Evolutionary conservation across 2,329 filamentous ascomycete species (phyloP).

Genomic region (Paecilomyces sp.): DNA sequence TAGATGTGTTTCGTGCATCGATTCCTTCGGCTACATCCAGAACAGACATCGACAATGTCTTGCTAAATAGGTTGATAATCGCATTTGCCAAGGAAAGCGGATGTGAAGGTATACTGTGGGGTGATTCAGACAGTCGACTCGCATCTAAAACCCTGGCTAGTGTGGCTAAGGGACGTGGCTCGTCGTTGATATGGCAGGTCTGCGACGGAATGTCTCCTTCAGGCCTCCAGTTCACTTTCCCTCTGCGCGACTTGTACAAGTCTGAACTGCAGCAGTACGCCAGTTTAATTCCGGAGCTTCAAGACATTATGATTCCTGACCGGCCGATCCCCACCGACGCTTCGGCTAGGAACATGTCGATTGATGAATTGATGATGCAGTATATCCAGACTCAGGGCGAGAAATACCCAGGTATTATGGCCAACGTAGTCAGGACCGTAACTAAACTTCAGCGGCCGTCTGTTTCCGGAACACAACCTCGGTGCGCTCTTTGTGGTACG

Average conservation of each 20-base stretch:
- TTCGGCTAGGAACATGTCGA: constrained; percentile 59
- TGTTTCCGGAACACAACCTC: constrained; percentile 20
- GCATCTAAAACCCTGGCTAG: constrained; percentile 80
- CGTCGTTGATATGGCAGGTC: constrained; percentile 72
- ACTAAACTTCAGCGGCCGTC: constrained; percentile 59
- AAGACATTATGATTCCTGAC: constrained; percentile 39
- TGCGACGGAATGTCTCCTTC: constrained; percentile 63
- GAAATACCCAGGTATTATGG: constrained; percentile 83
- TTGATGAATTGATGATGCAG: constrained; percentile 81
- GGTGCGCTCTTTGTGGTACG: constrained; percentile 64
- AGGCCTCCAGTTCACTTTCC: constrained; percentile 63
- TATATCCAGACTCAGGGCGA: constrained; percentile 84
- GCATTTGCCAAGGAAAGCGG: constrained; percentile 51
- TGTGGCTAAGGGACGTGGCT: constrained; percentile 85
- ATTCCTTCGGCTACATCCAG: constrained; percentile 69
- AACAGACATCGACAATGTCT: constrained; percentile 63
- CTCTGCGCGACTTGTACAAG: constrained; percentile 75
- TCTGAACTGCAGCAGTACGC: constrained; percentile 69
- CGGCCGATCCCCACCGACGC: constrained; percentile 26
- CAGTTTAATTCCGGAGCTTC: constrained; percentile 45
- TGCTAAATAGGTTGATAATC: constrained; percentile 66
- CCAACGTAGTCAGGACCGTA: constrained; percentile 91
- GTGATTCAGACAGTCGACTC: constrained; percentile 78
- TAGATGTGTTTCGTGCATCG: constrained; percentile 51
- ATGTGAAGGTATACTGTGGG: constrained; percentile 70